These are phyloP conservation scores for Saxophila tyrrhenica DNA, from an alignment of 495 filamentous ascomycete species.

Conservation along the genomic window DNA sequence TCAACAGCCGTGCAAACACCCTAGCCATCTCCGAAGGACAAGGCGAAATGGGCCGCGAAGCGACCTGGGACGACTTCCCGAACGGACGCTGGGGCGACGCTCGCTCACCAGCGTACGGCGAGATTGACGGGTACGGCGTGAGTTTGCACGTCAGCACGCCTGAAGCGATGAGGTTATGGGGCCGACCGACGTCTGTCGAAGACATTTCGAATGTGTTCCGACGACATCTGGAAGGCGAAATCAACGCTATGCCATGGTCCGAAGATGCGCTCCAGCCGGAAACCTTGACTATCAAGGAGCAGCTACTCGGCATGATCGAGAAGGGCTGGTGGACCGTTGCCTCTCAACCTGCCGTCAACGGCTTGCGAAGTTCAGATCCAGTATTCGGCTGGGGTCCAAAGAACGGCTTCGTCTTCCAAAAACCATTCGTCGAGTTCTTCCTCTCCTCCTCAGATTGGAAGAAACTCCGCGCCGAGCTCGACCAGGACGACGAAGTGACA, in stretches of 20 bases:
- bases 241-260: constrained; percentile 79
- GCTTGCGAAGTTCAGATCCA: constrained; percentile 58
- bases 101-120: constrained; percentile 62
- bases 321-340: constrained; percentile 95
- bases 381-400: constrained; percentile 90
- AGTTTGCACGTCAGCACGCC: constrained; percentile 69
- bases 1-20: constrained; percentile 63
- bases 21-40: constrained; percentile 88
- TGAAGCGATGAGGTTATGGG: constrained; percentile 75
- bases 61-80: constrained; percentile 97
- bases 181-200: constrained; percentile 49
- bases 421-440: constrained; percentile 96
- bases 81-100: constrained; percentile 97
- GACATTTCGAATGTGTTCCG: constrained; percentile 74
- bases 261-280: constrained; percentile 82
- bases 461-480: constrained; percentile 49
- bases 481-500: constrained; percentile 48
- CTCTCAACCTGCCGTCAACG: constrained; percentile 91
- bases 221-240: constrained; percentile 61
- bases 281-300: constrained; percentile 61
- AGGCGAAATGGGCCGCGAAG: constrained; percentile 82
- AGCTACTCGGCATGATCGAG: constrained; percentile 62
- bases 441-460: constrained; percentile 59
- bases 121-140: constrained; percentile 92
- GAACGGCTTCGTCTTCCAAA: constrained; percentile 93